A percentile compares a stretch with the other conserved stretches of the same genome.
Evolutionary conservation across 2,329 filamentous ascomycete genomes (phyloP).

Genomic region (Penicillium polonicum): DNA sequence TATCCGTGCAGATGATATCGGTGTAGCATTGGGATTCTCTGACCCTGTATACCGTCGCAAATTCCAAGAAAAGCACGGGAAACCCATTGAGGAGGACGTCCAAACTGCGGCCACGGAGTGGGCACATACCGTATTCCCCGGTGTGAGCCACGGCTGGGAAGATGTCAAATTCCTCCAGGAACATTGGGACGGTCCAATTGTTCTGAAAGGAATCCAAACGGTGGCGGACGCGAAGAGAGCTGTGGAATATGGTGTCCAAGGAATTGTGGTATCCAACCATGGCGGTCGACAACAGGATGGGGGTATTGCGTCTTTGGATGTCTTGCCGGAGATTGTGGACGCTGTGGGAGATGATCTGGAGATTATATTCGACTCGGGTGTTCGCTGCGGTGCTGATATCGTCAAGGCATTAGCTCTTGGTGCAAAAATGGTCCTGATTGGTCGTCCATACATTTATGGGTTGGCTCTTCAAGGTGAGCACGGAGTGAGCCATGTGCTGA

Average conservation of each 20-base stretch:
- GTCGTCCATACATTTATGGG: constrained; percentile 55
- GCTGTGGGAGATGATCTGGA: constrained; percentile 34
- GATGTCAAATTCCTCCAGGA: constrained; percentile 56
- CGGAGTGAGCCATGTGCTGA: constrained; percentile 54
- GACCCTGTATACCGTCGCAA: constrained; percentile 64
- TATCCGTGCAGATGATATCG: constrained; percentile 39
- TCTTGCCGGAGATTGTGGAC: constrained; percentile 57
- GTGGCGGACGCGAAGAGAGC: constrained; percentile 48
- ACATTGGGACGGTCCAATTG: constrained; percentile 62
- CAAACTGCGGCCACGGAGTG: constrained; percentile 51
- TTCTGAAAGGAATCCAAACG: constrained; percentile 57
- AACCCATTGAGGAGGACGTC: constrained; percentile 47
- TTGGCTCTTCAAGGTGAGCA: constrained; percentile 54
- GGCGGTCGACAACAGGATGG: constrained; percentile 51
- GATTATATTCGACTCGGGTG: constrained; percentile 50
- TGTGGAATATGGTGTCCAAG: constrained; percentile 46
- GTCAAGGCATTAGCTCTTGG: constrained; percentile 51
- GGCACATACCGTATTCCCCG: constrained; percentile 54
- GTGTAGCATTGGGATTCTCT: constrained; percentile 61
- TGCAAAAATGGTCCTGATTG: constrained; percentile 54
- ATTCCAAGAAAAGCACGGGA: constrained; percentile 49
- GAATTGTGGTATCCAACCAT: constrained; percentile 52
- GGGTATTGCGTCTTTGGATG: constrained; percentile 44
- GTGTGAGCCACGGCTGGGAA: constrained; percentile 57
- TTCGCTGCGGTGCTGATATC: constrained; percentile 49